Base-by-base conservation (phyloP, 164 flowering plant species). In the Warburgia ugandensis region DNA sequence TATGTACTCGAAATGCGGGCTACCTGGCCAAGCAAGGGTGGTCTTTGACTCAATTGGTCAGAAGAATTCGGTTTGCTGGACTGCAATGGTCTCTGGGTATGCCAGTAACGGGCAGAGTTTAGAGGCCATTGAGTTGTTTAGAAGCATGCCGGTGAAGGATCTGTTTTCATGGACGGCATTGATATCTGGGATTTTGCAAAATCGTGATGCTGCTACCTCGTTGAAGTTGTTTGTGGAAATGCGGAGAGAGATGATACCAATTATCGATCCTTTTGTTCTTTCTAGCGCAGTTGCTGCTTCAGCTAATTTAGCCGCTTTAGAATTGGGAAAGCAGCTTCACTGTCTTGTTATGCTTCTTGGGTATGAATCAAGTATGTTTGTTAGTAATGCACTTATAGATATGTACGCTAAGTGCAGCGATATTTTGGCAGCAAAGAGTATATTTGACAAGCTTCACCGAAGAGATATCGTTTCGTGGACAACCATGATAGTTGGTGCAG, bases 381-480 rank as follows among this genome's bases (percentile, higher is more conserved):
- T 77, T 39, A 53, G 73, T 47, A 90, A 86, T 69, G 77, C 85
- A 5, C 77, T 90, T 17, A 64, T 84, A 3, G 94, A 84, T 51
- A 89, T 84, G 94, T 86, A 82, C 59, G 81, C 94, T 5, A 86
- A 90, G 70, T 80, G 97, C 49, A 78, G 97, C 52, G 82, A 86
- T 55, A 51, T 90, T 22, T 20, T 50, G 23, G 73, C 76, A 4
- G 90, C 95, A 9, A 77, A 63, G 33, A 37, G 35, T 3, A 41
- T 79, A 36, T 90, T 90, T 53, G 44, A 50, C 52, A 17, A 44
- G 22, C 75, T 80, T 72, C 13, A 6, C 0, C 43, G 30, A 9
- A 72, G 66, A 59, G 91, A 90, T 72, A 77, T 90, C 3, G 78
- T 86, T 47, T 77, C 95, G 41, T 86, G 95, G 95, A 86, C 97